A percentile compares a stretch with the other conserved stretches of the same genome.
These are phyloP conservation scores for Alternaria sp. DNA, from an alignment of 2,329 filamentous ascomycete genomes.

Conservation along the genomic window DNA sequence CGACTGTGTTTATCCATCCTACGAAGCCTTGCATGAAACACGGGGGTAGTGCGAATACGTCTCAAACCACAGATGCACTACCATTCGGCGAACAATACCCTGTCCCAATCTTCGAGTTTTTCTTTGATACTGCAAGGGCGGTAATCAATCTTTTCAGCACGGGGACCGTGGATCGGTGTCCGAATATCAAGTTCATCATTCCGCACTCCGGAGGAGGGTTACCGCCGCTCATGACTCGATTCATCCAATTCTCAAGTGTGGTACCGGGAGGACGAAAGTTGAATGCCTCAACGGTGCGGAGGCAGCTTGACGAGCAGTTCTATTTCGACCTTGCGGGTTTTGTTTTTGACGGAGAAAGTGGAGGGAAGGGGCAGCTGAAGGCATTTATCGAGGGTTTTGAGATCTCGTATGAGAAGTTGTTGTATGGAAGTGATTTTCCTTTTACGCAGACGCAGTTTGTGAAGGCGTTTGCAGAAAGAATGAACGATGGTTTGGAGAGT, in stretches of 20 bases:
- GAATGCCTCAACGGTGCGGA: conserved; percentile 37
- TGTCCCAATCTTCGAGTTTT: conserved; percentile 59
- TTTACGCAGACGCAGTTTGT: conserved; percentile 56
- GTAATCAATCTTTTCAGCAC: conserved; percentile 60
- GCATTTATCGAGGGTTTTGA: conserved; percentile 56
- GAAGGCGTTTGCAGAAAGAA: conserved; percentile 48
- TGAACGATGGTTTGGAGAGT: conserved; percentile 54
- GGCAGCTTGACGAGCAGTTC: conserved; percentile 53
- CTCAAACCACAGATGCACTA: conserved; percentile 38
- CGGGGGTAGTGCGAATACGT: conserved; percentile 7
- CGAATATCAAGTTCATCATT: conserved; percentile 58
- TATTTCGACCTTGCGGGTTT: conserved; percentile 64
- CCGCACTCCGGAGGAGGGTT: conserved; percentile 59
- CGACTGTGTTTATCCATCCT: conserved; percentile 64
- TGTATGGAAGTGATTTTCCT: conserved; percentile 65
- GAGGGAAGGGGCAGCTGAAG: conserved; percentile 55
- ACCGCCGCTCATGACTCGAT: conserved; percentile 56
- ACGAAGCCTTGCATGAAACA: conserved; percentile 57
- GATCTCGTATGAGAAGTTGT: conserved; percentile 48
- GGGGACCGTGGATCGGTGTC: conserved; percentile 57
- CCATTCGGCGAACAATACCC: conserved; percentile 52
- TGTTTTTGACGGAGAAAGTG: conserved; percentile 53
- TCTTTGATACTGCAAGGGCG: conserved; percentile 62
- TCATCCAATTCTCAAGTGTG: conserved; percentile 51
- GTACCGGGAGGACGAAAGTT: conserved; percentile 47